Percentiles rank a stretch among this genome's conserved stretches.
These are phyloP conservation scores for Quercus ilex DNA, from an alignment of 306 rosid species.

Conservation along the genomic window DNA sequence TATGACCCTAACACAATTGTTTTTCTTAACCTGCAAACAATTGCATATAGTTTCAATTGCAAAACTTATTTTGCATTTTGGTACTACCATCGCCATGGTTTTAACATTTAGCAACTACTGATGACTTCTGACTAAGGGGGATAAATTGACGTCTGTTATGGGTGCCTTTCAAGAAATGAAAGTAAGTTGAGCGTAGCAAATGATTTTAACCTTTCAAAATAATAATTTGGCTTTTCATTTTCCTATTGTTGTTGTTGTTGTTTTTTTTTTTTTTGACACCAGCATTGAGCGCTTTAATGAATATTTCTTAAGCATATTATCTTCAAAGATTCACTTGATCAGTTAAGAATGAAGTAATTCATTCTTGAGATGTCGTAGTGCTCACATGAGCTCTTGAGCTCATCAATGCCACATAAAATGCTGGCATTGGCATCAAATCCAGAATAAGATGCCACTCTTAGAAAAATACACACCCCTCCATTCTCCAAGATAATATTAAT, in stretches of 20 bases:
- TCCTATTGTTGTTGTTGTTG: too few relatives aligned
- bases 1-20: too few relatives aligned
- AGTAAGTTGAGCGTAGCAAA: too few relatives aligned
- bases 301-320: background rate
- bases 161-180: too few relatives aligned
- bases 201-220: too few relatives aligned
- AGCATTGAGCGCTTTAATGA: background rate
- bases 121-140: slow-evolving; percentile 20
- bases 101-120: background rate
- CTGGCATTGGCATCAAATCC: background rate
- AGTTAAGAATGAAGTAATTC: background rate
- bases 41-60: too few relatives aligned
- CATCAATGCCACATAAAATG: background rate
- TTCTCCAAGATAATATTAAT: background rate
- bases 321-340: background rate
- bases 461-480: background rate
- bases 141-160: background rate
- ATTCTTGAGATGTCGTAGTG: background rate
- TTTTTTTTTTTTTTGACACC: background rate
- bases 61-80: background rate
- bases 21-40: background rate
- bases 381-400: background rate
- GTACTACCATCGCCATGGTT: background rate
- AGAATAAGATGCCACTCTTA: slow-evolving; percentile 45
- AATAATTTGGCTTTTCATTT: too few relatives aligned